Base-by-base conservation (phyloP, 257 asterid genomes). In the Perilla frutescens region DNA sequence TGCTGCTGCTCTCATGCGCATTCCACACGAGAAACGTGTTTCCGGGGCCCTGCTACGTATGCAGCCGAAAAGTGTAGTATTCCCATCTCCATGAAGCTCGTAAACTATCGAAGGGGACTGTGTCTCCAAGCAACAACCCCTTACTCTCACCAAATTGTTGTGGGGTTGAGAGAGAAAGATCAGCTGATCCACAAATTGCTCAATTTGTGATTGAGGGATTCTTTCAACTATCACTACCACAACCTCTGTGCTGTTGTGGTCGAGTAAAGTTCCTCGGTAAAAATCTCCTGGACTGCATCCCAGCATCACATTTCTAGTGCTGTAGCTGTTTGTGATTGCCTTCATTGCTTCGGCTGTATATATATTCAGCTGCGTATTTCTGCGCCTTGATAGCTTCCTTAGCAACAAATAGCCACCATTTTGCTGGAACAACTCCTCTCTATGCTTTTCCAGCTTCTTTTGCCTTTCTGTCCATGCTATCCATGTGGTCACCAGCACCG, bases 111-210 rank as follows among this genome's bases (percentile, higher is more conserved):
- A 57, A 3, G 75, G 75, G 37, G 11, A 12, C 9, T 0, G 36
- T 31, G 67, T 70, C 29, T 57, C 75, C 58, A 70, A 44, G 75
- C 75, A 70, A 45, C 66, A 70, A 1, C 75, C 75, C 2, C 58
- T 43, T 13, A 70, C 2, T 57, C 43, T 70, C 67, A 70, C 44
- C 66, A 70, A 14, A 44, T 70, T 70, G 20, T 15, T 58, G 20
- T 57, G 75, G 34, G 75, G 67, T 44, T 58, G 45, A 58, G 75
- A 70, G 9, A 68, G 58, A 13, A 70, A 44, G 36, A 70, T 58
- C 58, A 70, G 14, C 40, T 70, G 58, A 44, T 57, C 75, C 12
- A 70, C 67, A 13, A 70, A 70, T 13, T 31, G 75, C 15, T 70
- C 48, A 4, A 57, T 31, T 7, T 57, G 59, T 11, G 67, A 31